Evolutionary conservation across 768 basidiomycete species (phyloP).

Genomic region (Mycena polygramma): DNA sequence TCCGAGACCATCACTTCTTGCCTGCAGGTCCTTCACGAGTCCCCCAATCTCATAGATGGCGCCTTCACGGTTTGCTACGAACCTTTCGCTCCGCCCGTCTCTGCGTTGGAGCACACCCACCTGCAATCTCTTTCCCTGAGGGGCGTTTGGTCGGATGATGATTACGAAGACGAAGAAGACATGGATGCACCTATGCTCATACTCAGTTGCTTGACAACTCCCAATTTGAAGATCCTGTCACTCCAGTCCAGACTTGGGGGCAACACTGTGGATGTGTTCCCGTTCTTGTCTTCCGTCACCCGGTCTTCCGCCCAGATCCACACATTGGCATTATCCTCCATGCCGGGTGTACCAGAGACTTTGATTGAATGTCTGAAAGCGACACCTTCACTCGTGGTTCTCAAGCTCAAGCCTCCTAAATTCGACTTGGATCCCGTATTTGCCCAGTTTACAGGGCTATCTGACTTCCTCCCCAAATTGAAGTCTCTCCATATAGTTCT

Average conservation of each 20-base stretch:
- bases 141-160: not conserved
- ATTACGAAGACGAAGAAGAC: too few species aligned
- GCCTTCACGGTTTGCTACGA: too few species aligned
- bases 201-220: slow-evolving; percentile 9
- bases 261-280: not conserved
- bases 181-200: not conserved
- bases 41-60: too few species aligned
- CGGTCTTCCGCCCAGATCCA: slow-evolving; percentile 19
- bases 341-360: not conserved
- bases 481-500: not conserved
- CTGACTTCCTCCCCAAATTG: not conserved
- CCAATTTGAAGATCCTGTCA: slow-evolving; percentile 8
- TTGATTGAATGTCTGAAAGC: slow-evolving; percentile 2
- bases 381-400: not conserved
- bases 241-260: not conserved
- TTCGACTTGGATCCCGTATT: not conserved
- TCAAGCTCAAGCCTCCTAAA: not conserved
- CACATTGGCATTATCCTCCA: not conserved
- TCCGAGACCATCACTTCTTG: too few species aligned
- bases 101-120: too few species aligned
- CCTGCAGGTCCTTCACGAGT: too few species aligned
- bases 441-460: not conserved
- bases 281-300: slow-evolving; percentile 10
- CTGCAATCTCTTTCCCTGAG: not conserved
- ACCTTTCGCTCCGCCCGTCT: too few species aligned